Base-by-base conservation (phyloP, 768 basidiomycete genomes). In the Trametopsis cervina region DNA sequence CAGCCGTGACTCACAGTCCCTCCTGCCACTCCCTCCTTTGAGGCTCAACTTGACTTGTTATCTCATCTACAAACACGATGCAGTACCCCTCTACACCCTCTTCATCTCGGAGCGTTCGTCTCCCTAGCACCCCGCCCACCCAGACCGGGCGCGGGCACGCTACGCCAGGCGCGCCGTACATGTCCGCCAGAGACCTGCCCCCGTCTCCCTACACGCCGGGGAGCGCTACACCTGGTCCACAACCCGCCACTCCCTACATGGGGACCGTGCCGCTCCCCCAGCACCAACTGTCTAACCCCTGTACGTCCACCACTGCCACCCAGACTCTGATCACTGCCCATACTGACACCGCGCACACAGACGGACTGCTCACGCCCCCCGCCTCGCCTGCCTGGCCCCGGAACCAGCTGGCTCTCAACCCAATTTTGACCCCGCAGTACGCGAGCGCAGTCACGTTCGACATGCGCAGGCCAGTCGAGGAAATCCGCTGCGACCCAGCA, bases 141-240 rank as follows among this genome's bases (percentile, higher is more conserved):
- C 45, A 46, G 24, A 43, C 42, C 36, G 45, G 45, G 20, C 44
- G 17, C 44, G 11, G n/a, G 7, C 37, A 46, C 22, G 36, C 54
- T 46, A 46, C 52, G 39, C 50, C 54, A 15, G 42, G 49, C 12
- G 54, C 59, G 21, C 59, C 59, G 27, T 46, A 49, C 46, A 49
- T 57, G 38, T 37, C 35, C 45, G 37, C 51, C 24, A 40, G 18
- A n/a, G 46, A 26, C 39, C 44, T 55, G 18, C 59, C 58, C 4
- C 45, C 46, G 13, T 43, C 54, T 1, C 52, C 52, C 6, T 48
- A 46, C 35, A 47, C 56, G 21, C 56, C 49, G 44, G 43, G 38
- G 39, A 27, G 17, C 20, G 21, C 22, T 13, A 45, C 26, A 46
- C 48, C 38, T 21, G 41, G 48, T 24, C 46, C 18, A 18, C 47